Evolutionary conservation across 257 asterid genomes (phyloP), one percentile per base, ranked within the genome.

Genomic region (Anisodus acutangulus): DNA sequence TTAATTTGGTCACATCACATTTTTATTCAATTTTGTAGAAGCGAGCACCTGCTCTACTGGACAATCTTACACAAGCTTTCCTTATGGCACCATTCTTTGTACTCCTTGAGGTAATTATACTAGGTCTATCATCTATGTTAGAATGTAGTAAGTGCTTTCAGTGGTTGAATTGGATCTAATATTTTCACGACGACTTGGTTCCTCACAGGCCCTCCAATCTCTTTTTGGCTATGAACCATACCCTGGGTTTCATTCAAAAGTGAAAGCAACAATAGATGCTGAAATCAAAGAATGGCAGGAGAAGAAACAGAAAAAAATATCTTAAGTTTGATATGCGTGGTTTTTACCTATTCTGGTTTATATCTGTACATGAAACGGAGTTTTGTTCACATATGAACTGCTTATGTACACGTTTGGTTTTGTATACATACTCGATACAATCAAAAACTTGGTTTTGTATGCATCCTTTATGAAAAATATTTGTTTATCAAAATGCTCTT

Each of bases 61-160:
- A 95, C 94, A 97, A 97, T 90, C 97, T 97, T 67, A 87, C 91
- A 84, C 98, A 95, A 85, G 98, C 99, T 37, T 92, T 97, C 84
- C 95, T 97, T 35, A 95, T 97, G 98, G 98, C 97, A 67, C 99
- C 99, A 37, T 93, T 89, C 88, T 97, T 95, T 86, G 98, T 97
- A 31, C 86, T 97, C 78, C 93, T 97, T 0, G 98, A 97, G 99
- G 98, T 96, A 87, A 83, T 22, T 64, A 62, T 62, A 78, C 57
- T 43, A 68, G 37, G 85, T 66, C 85, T 39, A 39, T 39, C 78
- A 39, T 69, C 31, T 78, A 26, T 26, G 47, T 78, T 78, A 78
- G 47, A 26, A 78, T 5, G 11, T 62, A 53, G 11, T 62, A 53
- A 47, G 43, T 49, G 31, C 22, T 49, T 74, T 9, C 43, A 13